Percentiles rank a stretch among this genome's conserved stretches.
phyloP scores from a whole-genome alignment of 2,329 filamentous ascomycete genomes.

The Plectosphaerella plurivora region DNA sequence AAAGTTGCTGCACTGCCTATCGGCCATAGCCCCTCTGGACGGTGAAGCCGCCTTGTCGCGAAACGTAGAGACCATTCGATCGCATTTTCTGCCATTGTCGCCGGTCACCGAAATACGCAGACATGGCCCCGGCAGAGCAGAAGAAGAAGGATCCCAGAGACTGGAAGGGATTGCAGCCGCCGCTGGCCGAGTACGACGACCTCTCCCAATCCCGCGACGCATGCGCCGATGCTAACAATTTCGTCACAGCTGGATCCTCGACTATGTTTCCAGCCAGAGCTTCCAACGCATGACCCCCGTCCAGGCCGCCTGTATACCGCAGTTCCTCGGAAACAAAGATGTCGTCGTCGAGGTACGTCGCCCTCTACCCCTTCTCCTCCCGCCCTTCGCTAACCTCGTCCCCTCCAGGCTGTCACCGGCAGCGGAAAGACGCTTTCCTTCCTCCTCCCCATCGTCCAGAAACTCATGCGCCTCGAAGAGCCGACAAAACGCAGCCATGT shows the following conservation, averaged over 20 bases:
- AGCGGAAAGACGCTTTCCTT: constrained; percentile 89
- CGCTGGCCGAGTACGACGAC: constrained; percentile 24
- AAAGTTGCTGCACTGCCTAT: neutral
- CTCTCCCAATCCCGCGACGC: neutral
- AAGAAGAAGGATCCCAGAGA: constrained; percentile 44
- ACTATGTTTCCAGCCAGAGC: constrained; percentile 78
- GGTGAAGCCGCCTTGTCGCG: neutral
- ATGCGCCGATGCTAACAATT: neutral
- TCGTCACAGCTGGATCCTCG: constrained; percentile 78
- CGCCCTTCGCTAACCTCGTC: constrained; percentile 6
- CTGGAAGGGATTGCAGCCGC: constrained; percentile 33
- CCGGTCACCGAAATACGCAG: neutral
- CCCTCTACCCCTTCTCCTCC: neutral
- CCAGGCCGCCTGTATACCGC: constrained; percentile 85
- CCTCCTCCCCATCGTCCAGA: constrained; percentile 71
- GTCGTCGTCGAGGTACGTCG: constrained; percentile 72
- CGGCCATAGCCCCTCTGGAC: too few species aligned
- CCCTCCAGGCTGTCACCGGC: constrained; percentile 70
- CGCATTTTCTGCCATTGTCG: neutral
- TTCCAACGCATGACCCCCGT: constrained; percentile 88
- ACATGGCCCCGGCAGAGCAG: constrained; percentile 25
- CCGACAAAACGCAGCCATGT: constrained; percentile 87
- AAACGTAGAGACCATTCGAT: too few species aligned
- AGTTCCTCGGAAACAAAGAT: constrained; percentile 87
- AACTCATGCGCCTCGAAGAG: constrained; percentile 73